Conservation (phyloP, 2,329 filamentous ascomycete species). For the Aspergillus fumigatiaffinis region DNA sequence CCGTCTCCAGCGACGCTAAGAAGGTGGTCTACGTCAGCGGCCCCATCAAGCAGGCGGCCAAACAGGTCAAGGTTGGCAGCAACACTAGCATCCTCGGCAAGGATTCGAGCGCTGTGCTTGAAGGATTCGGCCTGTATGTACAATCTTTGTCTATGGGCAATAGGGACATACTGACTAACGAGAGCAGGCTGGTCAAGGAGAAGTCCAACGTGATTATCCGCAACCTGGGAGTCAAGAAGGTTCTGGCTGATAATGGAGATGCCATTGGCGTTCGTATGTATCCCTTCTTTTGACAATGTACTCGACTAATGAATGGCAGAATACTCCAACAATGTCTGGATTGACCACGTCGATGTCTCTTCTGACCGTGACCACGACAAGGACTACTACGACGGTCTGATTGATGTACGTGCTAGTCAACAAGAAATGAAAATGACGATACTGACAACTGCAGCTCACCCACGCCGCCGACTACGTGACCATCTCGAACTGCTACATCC, state of each 20-base stretch:
- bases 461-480: slow-evolving; percentile 59
- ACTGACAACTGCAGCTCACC: slow-evolving; percentile 38
- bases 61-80: slow-evolving; percentile 45
- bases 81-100: slow-evolving; percentile 53
- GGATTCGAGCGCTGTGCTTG: slow-evolving; percentile 51
- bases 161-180: not conserved
- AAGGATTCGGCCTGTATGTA: slow-evolving; percentile 40
- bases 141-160: too few relatives aligned
- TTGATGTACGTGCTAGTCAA: slow-evolving; percentile 43
- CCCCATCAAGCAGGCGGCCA: slow-evolving; percentile 40
- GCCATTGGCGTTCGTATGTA: slow-evolving; percentile 54
- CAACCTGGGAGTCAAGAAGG: slow-evolving; percentile 58
- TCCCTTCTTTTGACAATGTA: not conserved
- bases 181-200: slow-evolving; percentile 51
- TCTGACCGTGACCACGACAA: slow-evolving; percentile 59
- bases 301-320: slow-evolving; percentile 12
- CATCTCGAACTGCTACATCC: slow-evolving; percentile 51
- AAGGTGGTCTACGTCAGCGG: slow-evolving; percentile 48
- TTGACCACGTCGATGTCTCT: slow-evolving; percentile 65
- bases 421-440: not conserved
- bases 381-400: slow-evolving; percentile 66
- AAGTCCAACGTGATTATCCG: slow-evolving; percentile 59
- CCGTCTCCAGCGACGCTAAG: slow-evolving; percentile 45
- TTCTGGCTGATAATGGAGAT: slow-evolving; percentile 55
- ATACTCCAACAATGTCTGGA: slow-evolving; percentile 53